Evolutionary conservation across 371 early-diverging fungal species (phyloP).

Genomic region (Massospora cicadina): DNA sequence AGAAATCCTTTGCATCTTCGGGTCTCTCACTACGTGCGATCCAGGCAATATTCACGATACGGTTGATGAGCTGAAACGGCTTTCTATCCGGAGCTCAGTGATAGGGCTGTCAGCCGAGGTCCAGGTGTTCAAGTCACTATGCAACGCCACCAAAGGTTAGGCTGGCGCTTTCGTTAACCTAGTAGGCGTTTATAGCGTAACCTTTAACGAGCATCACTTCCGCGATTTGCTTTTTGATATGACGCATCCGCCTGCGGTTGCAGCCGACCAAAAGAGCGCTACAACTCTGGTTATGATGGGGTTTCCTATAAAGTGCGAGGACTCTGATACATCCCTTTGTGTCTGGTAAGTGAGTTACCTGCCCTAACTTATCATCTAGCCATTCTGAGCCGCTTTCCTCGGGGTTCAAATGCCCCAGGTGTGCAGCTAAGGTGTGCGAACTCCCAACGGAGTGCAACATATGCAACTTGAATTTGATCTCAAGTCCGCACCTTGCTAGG

Average conservation of each 20-base stretch:
- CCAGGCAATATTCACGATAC: conserved; percentile 80
- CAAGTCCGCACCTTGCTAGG: conserved; percentile 79
- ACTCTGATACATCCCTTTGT: conserved; percentile 50
- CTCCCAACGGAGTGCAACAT: conserved; percentile 86
- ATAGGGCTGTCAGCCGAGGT: conserved; percentile 84
- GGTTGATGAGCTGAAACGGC: conserved; percentile 35
- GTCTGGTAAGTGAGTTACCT: conserved; percentile 37
- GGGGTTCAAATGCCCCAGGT: conserved; percentile 83
- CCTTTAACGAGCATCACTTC: conserved; percentile 64
- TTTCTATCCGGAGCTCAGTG: conserved; percentile 62
- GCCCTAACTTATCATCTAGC: conserved; percentile 19
- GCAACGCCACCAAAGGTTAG: conserved; percentile 50
- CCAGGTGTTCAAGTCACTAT: conserved; percentile 53
- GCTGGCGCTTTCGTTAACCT: background rate
- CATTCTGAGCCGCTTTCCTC: conserved; percentile 54
- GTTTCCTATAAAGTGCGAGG: conserved; percentile 49
- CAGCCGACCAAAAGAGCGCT: conserved; percentile 28
- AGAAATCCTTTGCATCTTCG: conserved; percentile 69
- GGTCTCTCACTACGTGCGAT: conserved; percentile 80
- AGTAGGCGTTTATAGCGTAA: conserved; percentile 62
- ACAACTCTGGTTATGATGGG: conserved; percentile 77
- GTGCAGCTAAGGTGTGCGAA: conserved; percentile 65
- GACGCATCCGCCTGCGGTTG: conserved; percentile 66
- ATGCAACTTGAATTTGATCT: conserved; percentile 78
- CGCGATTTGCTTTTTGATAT: conserved; percentile 57